These are phyloP conservation scores for Mycena vulgaris DNA, from an alignment of 768 basidiomycete genomes.

Conservation along the genomic window DNA sequence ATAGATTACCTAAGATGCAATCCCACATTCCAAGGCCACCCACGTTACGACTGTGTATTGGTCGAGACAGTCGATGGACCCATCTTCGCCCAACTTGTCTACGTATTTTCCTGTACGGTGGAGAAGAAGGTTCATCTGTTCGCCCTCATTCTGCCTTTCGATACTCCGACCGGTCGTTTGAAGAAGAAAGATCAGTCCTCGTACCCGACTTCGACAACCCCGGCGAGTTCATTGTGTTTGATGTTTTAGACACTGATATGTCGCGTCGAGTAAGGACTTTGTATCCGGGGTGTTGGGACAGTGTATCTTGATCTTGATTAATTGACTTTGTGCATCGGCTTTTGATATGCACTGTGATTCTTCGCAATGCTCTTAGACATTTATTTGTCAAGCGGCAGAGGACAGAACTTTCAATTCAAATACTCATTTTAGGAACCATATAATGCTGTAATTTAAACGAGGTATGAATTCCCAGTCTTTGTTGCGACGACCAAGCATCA, in stretches of 20 bases:
- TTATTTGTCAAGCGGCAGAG: too few relatives aligned
- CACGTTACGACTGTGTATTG: conserved; percentile 33
- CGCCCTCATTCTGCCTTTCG: background rate
- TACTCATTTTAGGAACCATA: too few relatives aligned
- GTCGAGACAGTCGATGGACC: background rate
- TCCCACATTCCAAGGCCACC: conserved; percentile 46
- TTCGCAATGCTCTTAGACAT: too few relatives aligned
- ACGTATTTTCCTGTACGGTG: background rate
- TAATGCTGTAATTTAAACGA: too few relatives aligned
- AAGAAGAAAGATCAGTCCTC: background rate
- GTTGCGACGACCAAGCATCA: too few relatives aligned
- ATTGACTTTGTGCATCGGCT: too few relatives aligned
- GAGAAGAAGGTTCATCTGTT: background rate
- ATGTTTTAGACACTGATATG: background rate
- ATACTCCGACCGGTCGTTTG: background rate
- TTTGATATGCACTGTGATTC: too few relatives aligned
- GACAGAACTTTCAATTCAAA: too few relatives aligned
- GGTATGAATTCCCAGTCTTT: too few relatives aligned
- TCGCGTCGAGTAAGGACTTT: background rate
- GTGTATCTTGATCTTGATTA: too few relatives aligned
- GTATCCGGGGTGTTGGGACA: background rate
- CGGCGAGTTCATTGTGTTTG: conserved; percentile 1
- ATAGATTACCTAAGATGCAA: too few relatives aligned
- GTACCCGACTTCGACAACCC: background rate
- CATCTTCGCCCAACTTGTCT: background rate